Base-by-base conservation (phyloP, 2,329 filamentous ascomycete genomes). In the Aspergillus nomiae region DNA sequence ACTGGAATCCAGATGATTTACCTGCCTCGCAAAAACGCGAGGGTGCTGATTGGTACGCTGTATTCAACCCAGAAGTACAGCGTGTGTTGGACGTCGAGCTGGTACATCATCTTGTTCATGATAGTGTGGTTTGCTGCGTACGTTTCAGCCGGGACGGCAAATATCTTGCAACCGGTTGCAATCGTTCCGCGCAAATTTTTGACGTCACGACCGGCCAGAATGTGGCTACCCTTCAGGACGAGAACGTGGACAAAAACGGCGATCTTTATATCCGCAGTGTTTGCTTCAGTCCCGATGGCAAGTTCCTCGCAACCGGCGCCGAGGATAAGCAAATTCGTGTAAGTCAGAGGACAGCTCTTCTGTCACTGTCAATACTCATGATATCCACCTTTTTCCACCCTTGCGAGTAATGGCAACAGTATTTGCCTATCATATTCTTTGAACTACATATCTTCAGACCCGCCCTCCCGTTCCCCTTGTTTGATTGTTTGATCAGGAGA, bases 161-260 rank as follows among this genome's bases (percentile, higher is more conserved):
- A 75, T 97, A 92, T 71, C 91, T 99, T 60, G 95, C 95, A 9
- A 99, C 95, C 6, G 95, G 95, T 50, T 98, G 95, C 84, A 99
- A 99, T 80, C 86, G 94, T 67, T 97, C 93, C n/a, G 95, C 95
- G n/a, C 94, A 98, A 80, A 99, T 99, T 72, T 99, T 95, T 78
- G 95, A 99, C 69, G 94, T 98, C 48, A 85, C 88, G 71, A 91
- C 88, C 19, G 95, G 95, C 61, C 88, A 92, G 70, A 95, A 94
- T 77, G 89, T 98, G 59, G 95, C 92, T 69, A 90, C 95, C 63
- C 84, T 98, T 38, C 92, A 97, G 77, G 95, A 99, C 72, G 91
- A 94, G 70, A 90, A 86, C 53, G 92, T 93, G 53, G 92, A 96
- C 69, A 89, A 94, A 71, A 90, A 91, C 60, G 94, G 94, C 32